Conservation (phyloP, 2,329 filamentous ascomycete genomes). For the Raffaelea albimanens region DNA sequence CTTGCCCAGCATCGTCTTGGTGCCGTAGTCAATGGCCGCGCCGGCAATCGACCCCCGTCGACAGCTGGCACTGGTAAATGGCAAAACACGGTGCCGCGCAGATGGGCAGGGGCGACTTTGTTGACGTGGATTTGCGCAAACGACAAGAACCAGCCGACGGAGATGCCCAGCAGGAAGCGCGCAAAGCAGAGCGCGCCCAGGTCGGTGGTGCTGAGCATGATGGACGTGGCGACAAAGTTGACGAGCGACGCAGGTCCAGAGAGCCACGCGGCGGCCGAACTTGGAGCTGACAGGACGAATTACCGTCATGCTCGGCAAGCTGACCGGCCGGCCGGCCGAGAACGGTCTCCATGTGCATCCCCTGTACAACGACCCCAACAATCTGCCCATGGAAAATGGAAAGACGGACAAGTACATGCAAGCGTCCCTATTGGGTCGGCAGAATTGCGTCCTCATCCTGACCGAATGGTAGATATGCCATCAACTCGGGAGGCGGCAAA, state of each 20-base stretch:
- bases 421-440: constrained; percentile 7
- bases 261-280: constrained; percentile 17
- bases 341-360: constrained; percentile 23
- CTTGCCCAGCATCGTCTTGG: constrained; percentile 27
- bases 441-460: too few relatives aligned
- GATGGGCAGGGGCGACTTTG: constrained; percentile 24
- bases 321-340: constrained; percentile 21
- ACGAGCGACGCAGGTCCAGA: constrained; percentile 20
- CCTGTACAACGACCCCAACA: constrained; percentile 24
- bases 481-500: constrained; percentile 24
- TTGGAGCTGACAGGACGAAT: constrained; percentile 20
- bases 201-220: constrained; percentile 21
- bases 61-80: constrained; percentile 23
- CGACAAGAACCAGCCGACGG: constrained; percentile 25
- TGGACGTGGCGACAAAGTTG: constrained; percentile 18
- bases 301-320: constrained; percentile 20
- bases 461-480: constrained; percentile 23
- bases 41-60: constrained; percentile 24
- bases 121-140: constrained; percentile 27
- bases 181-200: constrained; percentile 21
- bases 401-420: constrained; percentile 26
- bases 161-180: constrained; percentile 23
- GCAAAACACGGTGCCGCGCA: constrained; percentile 24
- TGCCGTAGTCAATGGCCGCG: constrained; percentile 21
- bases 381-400: constrained; percentile 25